Base-by-base conservation (phyloP, 768 basidiomycete species). In the Hericium alpestre region DNA sequence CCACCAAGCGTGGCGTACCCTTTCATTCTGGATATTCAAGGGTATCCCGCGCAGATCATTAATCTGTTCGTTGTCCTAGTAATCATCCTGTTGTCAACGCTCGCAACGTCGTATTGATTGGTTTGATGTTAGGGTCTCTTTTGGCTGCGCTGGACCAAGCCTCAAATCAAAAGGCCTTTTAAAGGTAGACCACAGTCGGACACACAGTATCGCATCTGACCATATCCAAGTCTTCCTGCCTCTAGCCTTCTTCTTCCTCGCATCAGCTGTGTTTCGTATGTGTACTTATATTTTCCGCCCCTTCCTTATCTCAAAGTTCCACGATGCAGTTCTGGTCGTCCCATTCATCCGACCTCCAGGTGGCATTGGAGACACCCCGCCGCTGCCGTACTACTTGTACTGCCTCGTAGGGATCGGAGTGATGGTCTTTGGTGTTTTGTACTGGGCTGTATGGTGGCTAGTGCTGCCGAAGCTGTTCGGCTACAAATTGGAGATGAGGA, bases 311-410 rank as follows among this genome's bases (percentile, higher is more conserved):
- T 13, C 9, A 38, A 5, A 54, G 50, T 18, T 40, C 2, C 12
- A 3, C 18, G 8, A 23, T 37, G 0, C n/a, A 77, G 81, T 84
- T 8, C 69, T 84, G 4, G 63, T 83, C 10, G 76, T 76, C 1
- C 82, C 82, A 0, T 84, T 81, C 71, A 52, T 83, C 4, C 74
- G 61, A 22, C 82, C 82, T 3, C 71, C 79, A 0, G 78, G 79
- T 59, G 72, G 74, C 16, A 72, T 79, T 0, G 82, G 82, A 12
- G 81, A 84, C 60, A 81, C 81, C 0, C 80, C 80, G 11, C 79
- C 82, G 11, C 62, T 83, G 38, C 80, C 82, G 2, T 82, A 83
- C 58, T 83, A 82, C 64, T 61, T 81, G 74, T 81, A 81, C 62
- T 78, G 77, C 59, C 69, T 80, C 6, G 76, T 82, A 1, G 80